Base-by-base conservation (phyloP, 2,329 filamentous ascomycete species). In the Cryphonectria japonica region DNA sequence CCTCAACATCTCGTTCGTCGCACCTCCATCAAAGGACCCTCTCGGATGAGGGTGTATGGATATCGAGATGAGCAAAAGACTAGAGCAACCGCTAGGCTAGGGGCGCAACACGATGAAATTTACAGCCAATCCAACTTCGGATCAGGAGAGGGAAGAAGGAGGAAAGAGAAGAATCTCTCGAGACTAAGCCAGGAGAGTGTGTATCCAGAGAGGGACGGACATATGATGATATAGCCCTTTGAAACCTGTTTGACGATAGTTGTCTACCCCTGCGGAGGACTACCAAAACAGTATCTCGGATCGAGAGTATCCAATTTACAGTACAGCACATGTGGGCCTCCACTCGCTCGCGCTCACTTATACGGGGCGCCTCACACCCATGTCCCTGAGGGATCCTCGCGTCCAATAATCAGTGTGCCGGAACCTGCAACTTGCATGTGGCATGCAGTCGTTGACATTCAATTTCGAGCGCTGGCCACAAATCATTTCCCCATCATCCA, bases 401-500 rank as follows among this genome's bases (percentile, higher is more conserved):
- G 46, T 68, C 54, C 59, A 52, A 61, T 64, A 64, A 57, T 60
- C 67, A 34, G 50, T 64, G 64, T 52, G 26, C 50, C 64, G 57
- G 22, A 16, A 62, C 52, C 34, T 68, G n/a, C 22, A 43, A 67
- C 64, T 54, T 71, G 67, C 63, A n/a, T 64, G 46, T 59, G 54
- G 57, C 59, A 67, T 4, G 66, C 50, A 57, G 62, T 54, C 41
- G 67, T 63, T 43, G 67, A 69, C 46, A 29, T 68, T 68, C 57
- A 57, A 54, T 57, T 64, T 52, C 60, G 59, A 64, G 60, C 59
- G 32, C 46, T 52, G 46, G 54, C 63, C 63, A 61, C 69, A 68
- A 71, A 73, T 63, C 71, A 71, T 69, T 73, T 71, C 71, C 68
- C 50, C 46, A 50, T 59, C 32, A 37, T 52, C 46, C 69, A 59